Base-by-base conservation (phyloP, 2,329 filamentous ascomycete species). In the Alternaria viburni region DNA sequence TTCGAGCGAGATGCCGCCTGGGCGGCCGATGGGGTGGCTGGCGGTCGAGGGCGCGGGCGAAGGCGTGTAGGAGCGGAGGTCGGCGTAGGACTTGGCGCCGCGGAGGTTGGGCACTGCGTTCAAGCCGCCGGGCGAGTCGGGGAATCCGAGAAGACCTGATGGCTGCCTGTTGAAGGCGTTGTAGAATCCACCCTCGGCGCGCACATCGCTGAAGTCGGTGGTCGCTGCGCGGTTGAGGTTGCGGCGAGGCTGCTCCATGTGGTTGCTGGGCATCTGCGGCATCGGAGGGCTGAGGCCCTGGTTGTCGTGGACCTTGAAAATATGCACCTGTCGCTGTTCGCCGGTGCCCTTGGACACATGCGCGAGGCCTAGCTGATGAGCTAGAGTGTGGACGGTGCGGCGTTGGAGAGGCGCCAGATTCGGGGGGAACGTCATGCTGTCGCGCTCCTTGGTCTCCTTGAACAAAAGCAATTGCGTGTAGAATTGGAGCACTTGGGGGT, bases 41-140 rank as follows among this genome's bases (percentile, higher is more conserved):
- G 93, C 93, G 17, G 93, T 93, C 12, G 96, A 97, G 8, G 91
- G 90, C 4, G 92, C 95, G 6, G 96, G 95, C 71, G 95, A 98
- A 11, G 95, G 95, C 15, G 94, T 97, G 82, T 96, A 97, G 1
- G 94, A 97, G 68, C 95, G 91, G 67, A 99, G 84, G 77, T 99
- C 96, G 36, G 95, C 96, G 78, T 97, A 97, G 54, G 95, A 98
- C 84, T 98, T 98, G 66, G 95, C 96, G 26, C 93, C 93, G 46
- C 96, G 91, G 36, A 99, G 88, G 74, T 95, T 95, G 77, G 93
- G 88, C 60, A 85, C 91, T 51, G 91, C 88, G 30, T 90, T 89
- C 62, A 90, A 84, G 54, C 86, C 86, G 47, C 83, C 75, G 7
- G 88, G 92, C 75, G 93, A 94, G 69, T 93, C 93, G n/a, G 94